These are phyloP conservation scores for Flaveria bidentis DNA, from an alignment of 129 eudicot species.

Conservation along the genomic window DNA sequence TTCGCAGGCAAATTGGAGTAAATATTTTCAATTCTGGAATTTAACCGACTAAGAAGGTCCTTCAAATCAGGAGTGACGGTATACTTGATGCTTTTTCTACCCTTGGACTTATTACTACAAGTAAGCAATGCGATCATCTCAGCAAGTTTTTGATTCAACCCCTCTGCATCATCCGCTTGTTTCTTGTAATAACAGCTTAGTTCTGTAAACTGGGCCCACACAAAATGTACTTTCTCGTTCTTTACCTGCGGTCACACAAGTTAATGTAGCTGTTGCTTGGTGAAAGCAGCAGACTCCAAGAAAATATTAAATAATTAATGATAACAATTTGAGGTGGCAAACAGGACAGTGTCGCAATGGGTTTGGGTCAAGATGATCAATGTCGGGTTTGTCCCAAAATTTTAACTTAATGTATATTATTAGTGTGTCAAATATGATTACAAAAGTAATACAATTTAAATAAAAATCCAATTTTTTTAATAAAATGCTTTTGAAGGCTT, in stretches of 20 bases:
- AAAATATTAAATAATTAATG: neutral
- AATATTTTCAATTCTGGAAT: constrained; percentile 54
- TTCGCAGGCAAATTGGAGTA: constrained; percentile 67
- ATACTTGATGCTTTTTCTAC: constrained; percentile 51
- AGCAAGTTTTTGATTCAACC: constrained; percentile 61
- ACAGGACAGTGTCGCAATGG: neutral
- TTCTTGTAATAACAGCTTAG: constrained; percentile 56
- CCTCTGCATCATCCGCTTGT: constrained; percentile 77
- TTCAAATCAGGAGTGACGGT: constrained; percentile 61
- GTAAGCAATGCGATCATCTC: constrained; percentile 86
- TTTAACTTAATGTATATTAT: neutral
- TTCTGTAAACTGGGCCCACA: constrained; percentile 90
- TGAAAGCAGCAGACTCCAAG: constrained; percentile 4
- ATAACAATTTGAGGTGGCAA: neutral
- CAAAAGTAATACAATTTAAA: neutral
- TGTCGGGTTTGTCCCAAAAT: neutral
- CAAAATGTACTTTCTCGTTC: constrained; percentile 76
- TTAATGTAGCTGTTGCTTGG: constrained; percentile 5
- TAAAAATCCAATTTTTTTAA: neutral
- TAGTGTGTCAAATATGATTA: neutral
- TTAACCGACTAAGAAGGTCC: constrained; percentile 56
- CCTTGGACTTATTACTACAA: constrained; percentile 50
- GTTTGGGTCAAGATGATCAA: neutral
- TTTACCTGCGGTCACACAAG: constrained; percentile 49
- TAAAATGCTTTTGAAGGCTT: neutral